Percentiles rank a stretch among this genome's conserved stretches.
Conservation (phyloP, 1,284 basidiomycete species). For the Pseudozyma pruni region DNA sequence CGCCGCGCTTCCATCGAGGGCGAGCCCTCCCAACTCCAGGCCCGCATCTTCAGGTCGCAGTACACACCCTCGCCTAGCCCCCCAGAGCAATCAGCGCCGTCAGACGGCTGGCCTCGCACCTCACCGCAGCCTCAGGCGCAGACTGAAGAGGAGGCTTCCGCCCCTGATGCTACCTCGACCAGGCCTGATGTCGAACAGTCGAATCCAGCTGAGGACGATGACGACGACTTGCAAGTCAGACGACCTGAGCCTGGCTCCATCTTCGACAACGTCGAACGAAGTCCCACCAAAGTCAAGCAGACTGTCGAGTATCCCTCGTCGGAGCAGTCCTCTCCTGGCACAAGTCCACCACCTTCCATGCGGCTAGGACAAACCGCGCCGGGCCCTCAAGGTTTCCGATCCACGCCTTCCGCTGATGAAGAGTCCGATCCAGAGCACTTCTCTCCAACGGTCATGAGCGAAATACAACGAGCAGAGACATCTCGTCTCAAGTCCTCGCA, state of each 20-base stretch:
- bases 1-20: constrained; percentile 18
- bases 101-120: constrained; percentile 27
- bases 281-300: constrained; percentile 15
- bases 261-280: constrained; percentile 16
- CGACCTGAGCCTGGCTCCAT: constrained; percentile 20
- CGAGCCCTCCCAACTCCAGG: constrained; percentile 30
- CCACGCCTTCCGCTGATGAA: constrained; percentile 17
- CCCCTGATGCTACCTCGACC: background rate
- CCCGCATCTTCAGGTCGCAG: constrained; percentile 32
- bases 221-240: constrained; percentile 21
- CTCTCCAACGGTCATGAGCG: constrained; percentile 7
- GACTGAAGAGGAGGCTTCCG: background rate
- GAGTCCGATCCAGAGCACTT: constrained; percentile 38
- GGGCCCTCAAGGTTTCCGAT: background rate
- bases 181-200: background rate
- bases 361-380: background rate
- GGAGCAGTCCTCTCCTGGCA: background rate
- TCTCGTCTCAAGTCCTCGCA: constrained; percentile 4
- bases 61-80: constrained; percentile 27
- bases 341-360: constrained; percentile 1
- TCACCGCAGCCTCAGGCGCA: background rate
- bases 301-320: constrained; percentile 7
- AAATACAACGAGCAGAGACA: constrained; percentile 1
- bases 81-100: constrained; percentile 29
- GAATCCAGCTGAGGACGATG: constrained; percentile 8